Base-by-base conservation (phyloP, 2,329 filamentous ascomycete genomes). In the Dactylonectria macrodidyma region DNA sequence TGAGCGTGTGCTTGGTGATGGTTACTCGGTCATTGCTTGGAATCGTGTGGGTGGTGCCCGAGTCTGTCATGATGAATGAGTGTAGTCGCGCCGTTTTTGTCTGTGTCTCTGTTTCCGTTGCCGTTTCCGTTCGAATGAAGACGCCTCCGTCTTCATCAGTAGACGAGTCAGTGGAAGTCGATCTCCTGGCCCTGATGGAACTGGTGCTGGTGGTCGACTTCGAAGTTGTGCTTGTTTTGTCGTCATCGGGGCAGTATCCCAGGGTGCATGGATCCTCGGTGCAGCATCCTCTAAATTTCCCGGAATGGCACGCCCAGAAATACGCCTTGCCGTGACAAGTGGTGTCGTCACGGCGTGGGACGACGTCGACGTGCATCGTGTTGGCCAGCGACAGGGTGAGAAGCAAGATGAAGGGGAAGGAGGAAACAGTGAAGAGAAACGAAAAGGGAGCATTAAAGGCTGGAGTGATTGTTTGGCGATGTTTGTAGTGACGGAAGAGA, bases 261-360 rank as follows among this genome's bases (percentile, higher is more conserved):
- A 76, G 58, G 3, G 68, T 62, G 72, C 87, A 88, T 16, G 85
- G 81, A 66, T 86, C 75, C 14, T 80, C 73, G 14, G 77, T 73
- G 73, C 86, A 88, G 71, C 87, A 88, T 19, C 84, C 86, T 3
- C 58, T 64, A 69, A 83, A 86, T 36, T 70, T 68, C 70, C 76
- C 82, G 55, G 59, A 47, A 14, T 55, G 66, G 69, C 85, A 88
- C 26, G 67, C 57, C 69, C 83, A 86, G 68, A 78, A 85, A 34
- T 58, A 36, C 22, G 70, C 71, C 65, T 77, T 79, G 8, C 64
- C 3, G 7, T 75, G 67, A 55, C 84, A 85, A 55, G 59, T 55
- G 12, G 16, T 67, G 36, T 47, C 56, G 34, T 61, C 52, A 33
- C 58, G 48, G 62, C 57, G 58, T 38, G 52, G 60, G 51, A 69